phyloP scores from a whole-genome alignment of 441 rosid species.

The Populus hybrid region DNA sequence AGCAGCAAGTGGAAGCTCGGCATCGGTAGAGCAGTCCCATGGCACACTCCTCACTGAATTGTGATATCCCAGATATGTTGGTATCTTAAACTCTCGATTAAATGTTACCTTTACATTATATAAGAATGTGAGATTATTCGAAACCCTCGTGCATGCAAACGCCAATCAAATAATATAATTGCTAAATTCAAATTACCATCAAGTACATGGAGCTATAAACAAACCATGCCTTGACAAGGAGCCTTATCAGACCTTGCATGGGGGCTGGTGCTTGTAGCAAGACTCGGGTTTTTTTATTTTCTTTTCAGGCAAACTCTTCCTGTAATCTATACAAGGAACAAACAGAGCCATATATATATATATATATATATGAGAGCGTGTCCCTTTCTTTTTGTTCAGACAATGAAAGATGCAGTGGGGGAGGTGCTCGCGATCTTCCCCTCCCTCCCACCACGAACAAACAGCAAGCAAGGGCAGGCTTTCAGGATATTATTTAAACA shows the following conservation, averaged over 20 bases:
- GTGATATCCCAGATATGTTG: not conserved
- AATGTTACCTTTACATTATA: not conserved
- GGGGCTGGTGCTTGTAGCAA: not conserved
- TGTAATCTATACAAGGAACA: not conserved
- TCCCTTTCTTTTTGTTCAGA: not conserved
- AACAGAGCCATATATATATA: not conserved
- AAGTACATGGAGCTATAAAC: not conserved
- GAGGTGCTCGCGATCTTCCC: not conserved
- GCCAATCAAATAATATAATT: not conserved
- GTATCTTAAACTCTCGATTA: not conserved
- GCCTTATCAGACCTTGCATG: not conserved
- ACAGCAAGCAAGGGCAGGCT: not conserved
- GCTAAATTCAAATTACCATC: not conserved
- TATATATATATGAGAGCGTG: not conserved
- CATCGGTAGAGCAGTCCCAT: not conserved
- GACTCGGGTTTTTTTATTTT: not conserved
- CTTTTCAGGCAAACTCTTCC: not conserved
- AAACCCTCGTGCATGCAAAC: not conserved
- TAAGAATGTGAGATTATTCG: not conserved
- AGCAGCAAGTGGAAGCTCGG: not conserved
- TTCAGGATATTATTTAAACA: not conserved
- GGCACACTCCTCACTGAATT: not conserved
- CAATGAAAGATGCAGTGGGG: not conserved
- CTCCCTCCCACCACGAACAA: not conserved
- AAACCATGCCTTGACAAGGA: not conserved